phyloP scores from a whole-genome alignment of 371 early-diverging fungal genomes.

The Mortierella sp. region DNA sequence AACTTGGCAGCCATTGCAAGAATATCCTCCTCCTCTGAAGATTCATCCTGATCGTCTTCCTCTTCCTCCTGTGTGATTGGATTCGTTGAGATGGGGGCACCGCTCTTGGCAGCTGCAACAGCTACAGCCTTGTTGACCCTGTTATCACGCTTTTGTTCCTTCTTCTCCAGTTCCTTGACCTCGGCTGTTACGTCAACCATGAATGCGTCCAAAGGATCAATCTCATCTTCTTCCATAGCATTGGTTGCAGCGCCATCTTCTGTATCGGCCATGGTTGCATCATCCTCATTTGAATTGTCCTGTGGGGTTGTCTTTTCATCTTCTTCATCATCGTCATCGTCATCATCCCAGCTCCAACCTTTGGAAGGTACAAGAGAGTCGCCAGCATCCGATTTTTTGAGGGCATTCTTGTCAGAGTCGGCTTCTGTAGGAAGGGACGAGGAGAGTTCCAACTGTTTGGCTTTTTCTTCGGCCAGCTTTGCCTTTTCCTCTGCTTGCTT shows the following conservation, averaged over 20 bases:
- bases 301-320: slow-evolving; percentile 24
- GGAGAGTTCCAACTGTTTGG: slow-evolving; percentile 8
- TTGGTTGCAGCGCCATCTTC: slow-evolving; percentile 8
- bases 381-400: slow-evolving; percentile 23
- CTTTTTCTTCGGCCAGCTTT: slow-evolving; percentile 20
- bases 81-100: slow-evolving; percentile 16
- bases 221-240: slow-evolving; percentile 55
- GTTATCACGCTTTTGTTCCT: slow-evolving; percentile 60
- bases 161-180: slow-evolving; percentile 74
- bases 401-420: slow-evolving; percentile 12
- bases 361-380: slow-evolving; percentile 13
- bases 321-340: slow-evolving; percentile 48
- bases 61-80: slow-evolving; percentile 49
- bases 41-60: slow-evolving; percentile 61
- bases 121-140: slow-evolving; percentile 40
- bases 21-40: slow-evolving; percentile 75
- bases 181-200: slow-evolving; percentile 87
- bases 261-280: slow-evolving; percentile 47
- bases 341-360: slow-evolving; percentile 55
- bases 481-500: slow-evolving; percentile 58
- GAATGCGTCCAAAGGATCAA: slow-evolving; percentile 85
- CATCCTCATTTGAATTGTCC: slow-evolving; percentile 56
- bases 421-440: slow-evolving; percentile 11
- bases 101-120: slow-evolving; percentile 11
- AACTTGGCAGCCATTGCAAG: slow-evolving; percentile 84